These are phyloP conservation scores for Leucogyrophana mollusca DNA, from an alignment of 768 basidiomycete genomes.

Conservation along the genomic window DNA sequence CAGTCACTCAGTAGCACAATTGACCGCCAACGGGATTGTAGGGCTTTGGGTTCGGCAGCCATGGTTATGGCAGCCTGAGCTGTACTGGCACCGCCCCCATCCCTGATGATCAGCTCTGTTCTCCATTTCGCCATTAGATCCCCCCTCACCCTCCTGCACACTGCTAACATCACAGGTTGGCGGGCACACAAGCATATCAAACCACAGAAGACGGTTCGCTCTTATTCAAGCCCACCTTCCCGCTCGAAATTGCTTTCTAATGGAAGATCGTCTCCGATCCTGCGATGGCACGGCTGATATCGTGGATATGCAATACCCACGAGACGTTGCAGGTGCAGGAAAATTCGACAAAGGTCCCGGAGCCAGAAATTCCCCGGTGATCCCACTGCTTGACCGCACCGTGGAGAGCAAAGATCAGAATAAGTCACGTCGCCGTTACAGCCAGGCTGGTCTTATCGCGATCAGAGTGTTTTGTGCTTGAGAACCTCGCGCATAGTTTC, in stretches of 20 bases:
- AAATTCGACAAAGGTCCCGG: slow-evolving; percentile 38
- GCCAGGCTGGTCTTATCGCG: neutral
- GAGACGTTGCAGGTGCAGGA: slow-evolving; percentile 78
- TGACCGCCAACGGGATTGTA: no score
- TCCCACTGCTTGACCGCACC: slow-evolving; percentile 24
- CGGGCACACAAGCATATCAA: slow-evolving; percentile 72
- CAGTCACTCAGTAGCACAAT: no score
- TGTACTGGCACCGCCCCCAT: no score
- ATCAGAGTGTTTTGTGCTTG: slow-evolving; percentile 73
- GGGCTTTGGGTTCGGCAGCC: no score
- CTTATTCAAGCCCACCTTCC: slow-evolving; percentile 76
- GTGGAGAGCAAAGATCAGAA: slow-evolving; percentile 47
- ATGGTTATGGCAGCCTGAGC: no score
- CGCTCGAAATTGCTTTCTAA: slow-evolving; percentile 72
- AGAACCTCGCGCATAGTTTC: slow-evolving; percentile 79
- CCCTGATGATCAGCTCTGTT: no score
- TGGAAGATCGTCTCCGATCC: slow-evolving; percentile 41
- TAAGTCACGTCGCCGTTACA: neutral
- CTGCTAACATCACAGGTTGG: slow-evolving; percentile 69
- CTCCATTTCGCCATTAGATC: no score
- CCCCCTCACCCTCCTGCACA: no score
- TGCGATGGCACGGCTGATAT: slow-evolving; percentile 39
- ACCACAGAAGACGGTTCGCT: slow-evolving; percentile 71
- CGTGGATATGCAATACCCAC: slow-evolving; percentile 72
- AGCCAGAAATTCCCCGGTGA: slow-evolving; percentile 18